Evolutionary conservation across 345 rosid species (phyloP).

Genomic region (Lumnitzera racemosa): DNA sequence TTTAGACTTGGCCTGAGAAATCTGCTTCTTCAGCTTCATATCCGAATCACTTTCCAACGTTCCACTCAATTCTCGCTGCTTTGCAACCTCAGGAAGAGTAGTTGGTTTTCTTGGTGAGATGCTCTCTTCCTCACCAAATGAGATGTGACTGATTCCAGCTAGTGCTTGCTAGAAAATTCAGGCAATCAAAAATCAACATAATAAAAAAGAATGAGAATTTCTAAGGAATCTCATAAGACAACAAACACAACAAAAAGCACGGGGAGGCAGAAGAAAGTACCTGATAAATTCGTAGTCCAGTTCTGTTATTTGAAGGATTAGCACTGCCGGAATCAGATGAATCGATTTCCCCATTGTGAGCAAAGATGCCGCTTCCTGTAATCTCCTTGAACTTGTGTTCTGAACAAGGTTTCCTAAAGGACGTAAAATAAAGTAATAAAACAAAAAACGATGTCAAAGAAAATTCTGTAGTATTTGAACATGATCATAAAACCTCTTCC

Average conservation of each 20-base stretch:
- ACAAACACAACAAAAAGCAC: not conserved
- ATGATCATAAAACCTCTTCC: no score
- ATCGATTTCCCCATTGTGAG: constrained; percentile 46
- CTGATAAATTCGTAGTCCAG: constrained; percentile 70
- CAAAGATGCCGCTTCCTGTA: constrained; percentile 91
- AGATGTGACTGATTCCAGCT: constrained; percentile 87
- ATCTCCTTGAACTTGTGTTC: constrained; percentile 93
- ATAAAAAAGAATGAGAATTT: no score
- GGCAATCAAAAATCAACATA: constrained; percentile 1
- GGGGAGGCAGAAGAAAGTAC: constrained; percentile 9
- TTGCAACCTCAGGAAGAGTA: constrained; percentile 73
- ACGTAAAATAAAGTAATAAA: not conserved
- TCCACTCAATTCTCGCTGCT: constrained; percentile 95
- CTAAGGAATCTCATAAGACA: not conserved
- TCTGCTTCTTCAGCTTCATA: constrained; percentile 58
- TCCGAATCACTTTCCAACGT: constrained; percentile 59
- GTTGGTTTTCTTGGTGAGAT: constrained; percentile 66
- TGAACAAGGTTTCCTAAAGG: constrained; percentile 83
- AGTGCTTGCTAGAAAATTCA: constrained; percentile 54
- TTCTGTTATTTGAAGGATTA: constrained; percentile 26
- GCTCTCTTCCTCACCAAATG: constrained; percentile 78
- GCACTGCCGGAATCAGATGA: constrained; percentile 39
- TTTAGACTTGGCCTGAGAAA: constrained; percentile 81
- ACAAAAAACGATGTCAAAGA: constrained; percentile 3
- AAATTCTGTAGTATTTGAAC: not conserved